Evolutionary conservation across 371 early-diverging fungal genomes (phyloP), one percentile per base, ranked within the genome.

Genomic region (Vairimorpha ceranae): DNA sequence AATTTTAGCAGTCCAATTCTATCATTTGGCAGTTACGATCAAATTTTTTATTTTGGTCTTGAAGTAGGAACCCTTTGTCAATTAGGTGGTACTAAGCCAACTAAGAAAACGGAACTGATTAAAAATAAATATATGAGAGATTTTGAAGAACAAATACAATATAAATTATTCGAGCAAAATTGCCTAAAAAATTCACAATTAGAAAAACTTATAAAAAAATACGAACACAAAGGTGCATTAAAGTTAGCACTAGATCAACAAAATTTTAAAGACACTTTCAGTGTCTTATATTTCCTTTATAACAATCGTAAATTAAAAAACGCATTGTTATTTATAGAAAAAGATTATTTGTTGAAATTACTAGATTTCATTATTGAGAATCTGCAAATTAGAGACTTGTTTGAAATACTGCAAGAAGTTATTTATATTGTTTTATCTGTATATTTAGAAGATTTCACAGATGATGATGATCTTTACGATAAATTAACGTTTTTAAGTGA

Each of bases 301-400:
- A 61, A 80, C 3, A 60, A 67, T 48, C 0, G 43, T 27, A 52
- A 52, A 48, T 17, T 80, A 30, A 76, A 59, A 33, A 72, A 65
- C 52, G 54, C 66, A 21, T 33, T 80, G 2, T 14, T 32, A 10
- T 60, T 65, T 63, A 15, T 61, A n/a, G 65, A 69, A 23, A 46
- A 64, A 21, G 48, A 65, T 14, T 64, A 66, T 45, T 1, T 80
- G 0, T 35, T 36, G 1, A 33, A 27, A 3, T 51, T 74, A 32
- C 27, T 76, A n/a, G 71, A 68, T 60, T 67, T 76, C 21, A 67
- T 71, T 15, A 48, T 59, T n/a, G 77, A 80, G 38, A 67, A 65
- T 46, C 65, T 76, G 29, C 27, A 25, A 36, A 73, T 76, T 14
- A 45, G 15, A 32, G 74, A 74, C 23, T 71, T 76, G 60, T 66